Evolutionary conservation across 2,329 filamentous ascomycete species (phyloP), one percentile per base, ranked within the genome.

Genomic region (Penicillium sp.): DNA sequence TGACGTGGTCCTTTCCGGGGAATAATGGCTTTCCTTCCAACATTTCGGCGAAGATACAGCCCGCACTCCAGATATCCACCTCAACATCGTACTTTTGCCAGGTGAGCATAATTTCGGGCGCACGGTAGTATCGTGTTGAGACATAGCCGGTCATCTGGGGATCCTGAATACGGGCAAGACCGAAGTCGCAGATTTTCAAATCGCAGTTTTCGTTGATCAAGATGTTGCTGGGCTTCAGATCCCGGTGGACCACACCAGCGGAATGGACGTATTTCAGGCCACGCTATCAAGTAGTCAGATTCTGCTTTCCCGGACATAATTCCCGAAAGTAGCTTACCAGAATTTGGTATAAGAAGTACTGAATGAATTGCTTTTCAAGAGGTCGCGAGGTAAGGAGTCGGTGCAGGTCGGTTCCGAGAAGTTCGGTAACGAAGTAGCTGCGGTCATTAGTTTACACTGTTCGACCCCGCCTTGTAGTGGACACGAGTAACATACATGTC

Each of bases 51-150:
- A 99, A 97, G 72, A 99, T 99, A 77, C 94, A 99, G 57, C 94
- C 94, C 16, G 93, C 93, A 73, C 94, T 97, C 94, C 94, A 99
- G 72, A 99, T 96, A 73, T 99, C 94, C 55, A 99, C 94, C 78
- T 97, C 94, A 44, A 97, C 87, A 66, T 99, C 94, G 77, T 99
- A 99, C 79, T 99, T 99, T 81, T 99, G 94, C 94, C 94, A 99
- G 61, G 94, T 97, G 72, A 99, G 91, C 94, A 99, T 99, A 72
- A 99, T 99, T 77, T 99, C 94, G 16, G 94, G 94, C 8, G 94
- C 94, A 69, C 94, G 87, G 82, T 99, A 99, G 82, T 99, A 99
- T 81, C 94, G 84, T 59, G 94, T 99, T 44, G 94, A 97, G 57
- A 99, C 94, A 72, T 99, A 99, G 65, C 94, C 94, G 39, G 94